Percentiles rank a stretch among this genome's conserved stretches.
phyloP scores from a whole-genome alignment of 345 rosid genomes.

The Rhizophora mangle region DNA sequence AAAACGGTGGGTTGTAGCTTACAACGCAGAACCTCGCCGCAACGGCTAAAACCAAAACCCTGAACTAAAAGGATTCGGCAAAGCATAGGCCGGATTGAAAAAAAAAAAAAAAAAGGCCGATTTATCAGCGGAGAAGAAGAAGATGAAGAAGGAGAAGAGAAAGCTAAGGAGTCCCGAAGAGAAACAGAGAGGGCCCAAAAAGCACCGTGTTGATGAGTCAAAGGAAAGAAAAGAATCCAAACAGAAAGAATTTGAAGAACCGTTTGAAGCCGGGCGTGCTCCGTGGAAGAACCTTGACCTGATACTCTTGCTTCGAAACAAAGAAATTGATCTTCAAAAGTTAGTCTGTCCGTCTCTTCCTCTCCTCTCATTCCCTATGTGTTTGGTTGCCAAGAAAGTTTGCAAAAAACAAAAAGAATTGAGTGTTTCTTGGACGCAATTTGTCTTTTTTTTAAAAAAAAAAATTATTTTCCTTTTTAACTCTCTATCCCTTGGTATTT shows the following conservation, averaged over 20 bases:
- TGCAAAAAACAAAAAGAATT: neutral
- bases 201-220: conserved; percentile 23
- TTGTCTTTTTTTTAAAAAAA: neutral
- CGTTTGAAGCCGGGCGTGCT: conserved; percentile 36
- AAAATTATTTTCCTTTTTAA: too few relatives aligned
- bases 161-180: conserved; percentile 28
- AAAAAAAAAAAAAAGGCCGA: conserved; percentile 20
- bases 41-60: too few relatives aligned
- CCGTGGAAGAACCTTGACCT: conserved; percentile 79
- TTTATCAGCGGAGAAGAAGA: conserved; percentile 23
- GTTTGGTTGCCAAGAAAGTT: conserved; percentile 1
- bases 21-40: too few relatives aligned
- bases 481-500: too few relatives aligned
- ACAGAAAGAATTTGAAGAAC: conserved; percentile 12
- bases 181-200: conserved; percentile 25
- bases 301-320: conserved; percentile 52
- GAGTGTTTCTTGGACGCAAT: neutral
- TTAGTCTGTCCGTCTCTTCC: conserved; percentile 30
- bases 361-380: neutral
- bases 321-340: conserved; percentile 47
- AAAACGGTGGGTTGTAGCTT: too few relatives aligned
- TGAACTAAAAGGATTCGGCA: too few relatives aligned
- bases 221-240: conserved; percentile 22
- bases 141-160: conserved; percentile 46
- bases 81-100: too few relatives aligned